Evolutionary conservation across 1,284 basidiomycete species (phyloP).

Genomic region (Ustilago hordei): DNA sequence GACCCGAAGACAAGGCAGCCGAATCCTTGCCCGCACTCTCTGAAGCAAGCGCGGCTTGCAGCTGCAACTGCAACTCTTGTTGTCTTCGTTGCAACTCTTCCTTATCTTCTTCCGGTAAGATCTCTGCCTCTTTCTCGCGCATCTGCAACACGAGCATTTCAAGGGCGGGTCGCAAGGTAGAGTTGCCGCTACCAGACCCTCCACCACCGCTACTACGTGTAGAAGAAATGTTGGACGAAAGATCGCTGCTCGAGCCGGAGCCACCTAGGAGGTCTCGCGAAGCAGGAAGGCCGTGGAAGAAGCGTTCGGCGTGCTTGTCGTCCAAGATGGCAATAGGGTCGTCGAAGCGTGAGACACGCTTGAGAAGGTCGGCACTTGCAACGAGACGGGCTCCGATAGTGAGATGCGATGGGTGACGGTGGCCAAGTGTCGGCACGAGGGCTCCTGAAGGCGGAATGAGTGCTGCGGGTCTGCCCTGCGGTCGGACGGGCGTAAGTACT

Average conservation of each 20-base stretch:
- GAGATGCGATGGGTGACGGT: slow-evolving; percentile 58
- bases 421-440: slow-evolving; percentile 54
- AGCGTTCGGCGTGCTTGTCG: slow-evolving; percentile 65
- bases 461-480: slow-evolving; percentile 60
- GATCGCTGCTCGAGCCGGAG: slow-evolving; percentile 52
- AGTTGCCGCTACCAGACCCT: slow-evolving; percentile 58
- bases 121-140: slow-evolving; percentile 45
- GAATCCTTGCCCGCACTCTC: slow-evolving; percentile 41
- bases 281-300: slow-evolving; percentile 65
- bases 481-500: slow-evolving; percentile 59
- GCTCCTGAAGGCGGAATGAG: slow-evolving; percentile 55
- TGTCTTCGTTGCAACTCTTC: slow-evolving; percentile 49
- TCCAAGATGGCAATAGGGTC: slow-evolving; percentile 64
- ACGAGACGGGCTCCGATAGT: slow-evolving; percentile 57
- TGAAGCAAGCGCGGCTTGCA: slow-evolving; percentile 47
- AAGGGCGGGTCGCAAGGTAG: slow-evolving; percentile 53
- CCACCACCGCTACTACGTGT: slow-evolving; percentile 52
- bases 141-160: slow-evolving; percentile 53
- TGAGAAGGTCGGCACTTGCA: slow-evolving; percentile 49
- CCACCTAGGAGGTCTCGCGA: slow-evolving; percentile 59
- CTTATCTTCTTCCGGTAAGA: slow-evolving; percentile 44
- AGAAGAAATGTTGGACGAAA: slow-evolving; percentile 52
- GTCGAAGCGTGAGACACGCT: slow-evolving; percentile 53
- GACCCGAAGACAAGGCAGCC: slow-evolving; percentile 32
- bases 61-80: slow-evolving; percentile 52